Base-by-base conservation (phyloP, 306 rosid species). In the Phaseolus lunatus region DNA sequence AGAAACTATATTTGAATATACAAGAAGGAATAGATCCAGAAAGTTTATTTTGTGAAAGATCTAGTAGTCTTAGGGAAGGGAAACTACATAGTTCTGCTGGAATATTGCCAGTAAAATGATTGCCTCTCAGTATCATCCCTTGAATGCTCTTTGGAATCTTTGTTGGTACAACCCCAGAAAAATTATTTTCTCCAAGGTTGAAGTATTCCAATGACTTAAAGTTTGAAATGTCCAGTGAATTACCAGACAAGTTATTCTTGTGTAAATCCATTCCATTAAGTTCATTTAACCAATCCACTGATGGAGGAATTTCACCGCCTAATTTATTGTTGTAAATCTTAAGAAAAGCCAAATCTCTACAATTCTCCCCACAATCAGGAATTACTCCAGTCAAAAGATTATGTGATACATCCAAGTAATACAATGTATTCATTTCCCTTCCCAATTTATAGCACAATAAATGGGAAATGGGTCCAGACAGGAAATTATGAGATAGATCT, bases 381-480 rank as follows among this genome's bases (percentile, higher is more conserved):
- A 71, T 1, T 33, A 0, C 64, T 31, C 76, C 76, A 0, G 63
- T 9, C 14, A 71, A 53, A 12, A 31, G 15, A 71, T 71, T 71
- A 13, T 2, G 0, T 52, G 65, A 71, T 12, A 53, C 0, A 3
- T 71, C 64, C 64, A 71, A 19, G 10, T 52, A 31, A 5, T 1
- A 0, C 58, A 33, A 50, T 0, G 0, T n/a, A 33, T 10, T 22
- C 9, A 27, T 31, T 33, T 19, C 63, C 49, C 14, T 27, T 33
- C 44, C 29, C 49, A 35, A 24, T 48, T 16, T 47, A 0, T 9
- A 15, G 15, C 71, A 75, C 0, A 56, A 67, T 2, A 53, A 19
- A 5, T 5, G 18, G 75, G 80, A 73, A 50, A 81, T 67, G 7
- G 85, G 70, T 22, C 85, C 83, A 8, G 75, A 72, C 59, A 84